Evolutionary conservation across 78 protist genomes (phyloP).

Genomic region (Acrasis kona): DNA sequence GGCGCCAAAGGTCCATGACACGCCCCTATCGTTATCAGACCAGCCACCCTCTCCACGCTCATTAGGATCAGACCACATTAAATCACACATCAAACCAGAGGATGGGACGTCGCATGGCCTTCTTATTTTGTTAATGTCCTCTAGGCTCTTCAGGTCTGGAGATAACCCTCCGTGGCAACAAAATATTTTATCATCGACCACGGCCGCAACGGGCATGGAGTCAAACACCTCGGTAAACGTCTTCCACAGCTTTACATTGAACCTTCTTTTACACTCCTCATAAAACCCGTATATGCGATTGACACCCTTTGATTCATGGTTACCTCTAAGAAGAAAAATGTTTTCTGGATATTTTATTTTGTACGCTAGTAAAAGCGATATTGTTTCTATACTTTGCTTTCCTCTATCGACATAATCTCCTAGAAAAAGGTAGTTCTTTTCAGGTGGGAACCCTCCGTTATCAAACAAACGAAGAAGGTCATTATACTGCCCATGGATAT

Average conservation of each 20-base stretch:
- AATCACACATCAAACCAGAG: constrained; percentile 94
- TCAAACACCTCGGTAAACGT: constrained; percentile 96
- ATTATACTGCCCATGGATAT: constrained; percentile 95
- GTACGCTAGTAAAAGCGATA: constrained; percentile 98
- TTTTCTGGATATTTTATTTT: constrained; percentile 98
- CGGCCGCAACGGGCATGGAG: constrained; percentile 95
- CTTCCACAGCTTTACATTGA: constrained; percentile 93
- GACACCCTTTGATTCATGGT: constrained; percentile 98
- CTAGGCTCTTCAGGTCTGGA: constrained; percentile 91
- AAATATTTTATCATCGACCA: constrained; percentile 96
- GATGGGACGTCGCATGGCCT: constrained; percentile 99
- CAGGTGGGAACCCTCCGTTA: constrained; percentile 99
- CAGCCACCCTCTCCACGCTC: constrained; percentile 87
- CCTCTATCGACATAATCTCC: constrained; percentile 99
- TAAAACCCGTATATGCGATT: constrained; percentile 99
- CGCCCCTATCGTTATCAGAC: constrained; percentile 98
- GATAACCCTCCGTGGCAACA: constrained; percentile 99
- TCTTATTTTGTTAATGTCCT: constrained; percentile 75
- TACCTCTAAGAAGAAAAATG: constrained; percentile 98
- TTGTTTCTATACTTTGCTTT: constrained; percentile 91
- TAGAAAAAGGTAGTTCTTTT: constrained; percentile 96
- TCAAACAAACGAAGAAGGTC: constrained; percentile 97
- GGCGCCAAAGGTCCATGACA: constrained; percentile 93
- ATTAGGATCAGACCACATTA: constrained; percentile 98
- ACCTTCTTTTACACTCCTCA: constrained; percentile 98